Evolutionary conservation across 2,329 filamentous ascomycete genomes (phyloP).

Genomic region (Fusarium decemcellulare): DNA sequence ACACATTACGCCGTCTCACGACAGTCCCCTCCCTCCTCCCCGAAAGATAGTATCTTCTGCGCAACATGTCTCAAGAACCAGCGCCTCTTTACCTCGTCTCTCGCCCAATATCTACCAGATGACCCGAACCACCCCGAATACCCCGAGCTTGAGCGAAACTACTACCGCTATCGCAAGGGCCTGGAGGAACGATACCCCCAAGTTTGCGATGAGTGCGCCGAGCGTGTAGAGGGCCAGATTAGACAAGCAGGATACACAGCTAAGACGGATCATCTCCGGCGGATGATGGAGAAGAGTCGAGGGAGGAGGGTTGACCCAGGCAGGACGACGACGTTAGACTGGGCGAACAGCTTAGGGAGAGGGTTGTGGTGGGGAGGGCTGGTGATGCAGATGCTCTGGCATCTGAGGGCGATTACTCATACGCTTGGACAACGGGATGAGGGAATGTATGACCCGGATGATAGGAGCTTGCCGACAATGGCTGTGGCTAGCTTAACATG

Average conservation of each 20-base stretch:
- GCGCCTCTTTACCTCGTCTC: slow-evolving; percentile 79
- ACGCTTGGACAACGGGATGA: slow-evolving; percentile 46
- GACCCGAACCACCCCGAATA: slow-evolving; percentile 78
- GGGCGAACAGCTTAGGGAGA: slow-evolving; percentile 58
- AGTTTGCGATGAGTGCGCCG: slow-evolving; percentile 86
- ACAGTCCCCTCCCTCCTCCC: slow-evolving; percentile 40
- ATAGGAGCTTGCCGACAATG: slow-evolving; percentile 34
- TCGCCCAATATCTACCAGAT: slow-evolving; percentile 84
- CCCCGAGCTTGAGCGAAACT: slow-evolving; percentile 75
- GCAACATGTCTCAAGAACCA: slow-evolving; percentile 90
- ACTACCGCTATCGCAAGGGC: slow-evolving; percentile 77
- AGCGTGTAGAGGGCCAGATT: slow-evolving; percentile 78
- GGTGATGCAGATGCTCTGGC: slow-evolving; percentile 65
- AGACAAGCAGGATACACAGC: slow-evolving; percentile 83
- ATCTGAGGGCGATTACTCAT: slow-evolving; percentile 52
- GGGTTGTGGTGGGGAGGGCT: slow-evolving; percentile 65
- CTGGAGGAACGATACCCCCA: slow-evolving; percentile 90
- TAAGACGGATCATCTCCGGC: slow-evolving; percentile 83
- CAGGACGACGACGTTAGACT: slow-evolving; percentile 57
- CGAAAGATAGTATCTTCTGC: slow-evolving; percentile 71
- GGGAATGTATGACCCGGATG: slow-evolving; percentile 54
- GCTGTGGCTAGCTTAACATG: slow-evolving; percentile 31
- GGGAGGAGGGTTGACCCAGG: slow-evolving; percentile 48
- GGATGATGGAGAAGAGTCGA: slow-evolving; percentile 79
- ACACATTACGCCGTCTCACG: slow-evolving; percentile 64